Conservation (phyloP, 805 yeast genomes). For the Saccharomycopsis guyanensis region DNA sequence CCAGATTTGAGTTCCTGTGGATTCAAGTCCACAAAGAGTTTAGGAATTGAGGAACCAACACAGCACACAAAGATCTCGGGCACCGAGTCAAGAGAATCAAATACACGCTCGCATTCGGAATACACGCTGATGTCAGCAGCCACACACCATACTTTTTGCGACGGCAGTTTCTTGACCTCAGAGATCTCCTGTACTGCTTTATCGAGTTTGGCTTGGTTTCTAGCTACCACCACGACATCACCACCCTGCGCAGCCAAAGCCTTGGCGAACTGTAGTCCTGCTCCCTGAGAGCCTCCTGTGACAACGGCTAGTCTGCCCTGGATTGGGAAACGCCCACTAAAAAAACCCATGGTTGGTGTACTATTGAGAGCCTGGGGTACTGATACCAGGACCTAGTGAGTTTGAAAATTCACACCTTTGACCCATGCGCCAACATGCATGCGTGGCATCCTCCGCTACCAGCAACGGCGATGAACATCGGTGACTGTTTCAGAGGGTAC, state of each 20-base stretch:
- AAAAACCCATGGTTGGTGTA: conserved; percentile 5
- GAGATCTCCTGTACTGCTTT: conserved; percentile 41
- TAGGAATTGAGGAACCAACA: conserved; percentile 83
- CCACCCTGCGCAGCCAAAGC: conserved; percentile 42
- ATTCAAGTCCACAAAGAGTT: conserved; percentile 62
- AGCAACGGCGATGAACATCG: too few species aligned
- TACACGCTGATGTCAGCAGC: conserved; percentile 63
- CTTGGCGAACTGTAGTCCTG: conserved; percentile 73
- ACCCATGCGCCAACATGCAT: too few species aligned
- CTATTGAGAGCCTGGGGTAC: neutral
- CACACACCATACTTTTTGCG: conserved; percentile 35
- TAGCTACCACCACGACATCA: conserved; percentile 65
- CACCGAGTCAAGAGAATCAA: conserved; percentile 30
- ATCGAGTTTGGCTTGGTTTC: conserved; percentile 56
- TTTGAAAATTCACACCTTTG: neutral
- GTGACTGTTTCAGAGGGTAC: too few species aligned
- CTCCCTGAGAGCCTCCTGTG: conserved; percentile 94
- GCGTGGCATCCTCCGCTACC: too few species aligned
- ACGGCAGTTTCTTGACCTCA: conserved; percentile 7
- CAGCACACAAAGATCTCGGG: conserved; percentile 80
- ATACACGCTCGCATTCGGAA: conserved; percentile 37
- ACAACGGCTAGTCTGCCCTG: conserved; percentile 55
- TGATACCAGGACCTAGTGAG: neutral
- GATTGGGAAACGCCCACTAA: conserved; percentile 25
- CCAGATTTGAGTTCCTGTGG: conserved; percentile 54